These are phyloP conservation scores for Canavalia ensiformis DNA, from an alignment of 306 rosid species.

Conservation along the genomic window DNA sequence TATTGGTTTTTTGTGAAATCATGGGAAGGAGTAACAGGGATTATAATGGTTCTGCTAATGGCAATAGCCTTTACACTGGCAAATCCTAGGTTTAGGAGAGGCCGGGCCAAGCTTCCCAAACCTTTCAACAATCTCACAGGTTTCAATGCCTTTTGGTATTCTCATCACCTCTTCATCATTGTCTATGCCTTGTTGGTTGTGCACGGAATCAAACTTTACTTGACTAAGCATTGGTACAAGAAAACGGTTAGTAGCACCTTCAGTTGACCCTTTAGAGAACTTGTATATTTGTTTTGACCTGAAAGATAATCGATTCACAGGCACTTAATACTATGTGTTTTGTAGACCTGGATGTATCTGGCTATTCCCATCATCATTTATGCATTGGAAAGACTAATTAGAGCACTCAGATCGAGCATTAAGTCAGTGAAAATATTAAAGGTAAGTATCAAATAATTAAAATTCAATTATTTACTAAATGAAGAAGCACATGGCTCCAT, in stretches of 20 bases:
- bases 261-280: conserved; percentile 14
- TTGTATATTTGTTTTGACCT: conserved; percentile 1
- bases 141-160: conserved; percentile 81
- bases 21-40: conserved; percentile 74
- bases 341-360: conserved; percentile 68
- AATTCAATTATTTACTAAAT: conserved; percentile 11
- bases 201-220: conserved; percentile 68
- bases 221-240: conserved; percentile 66
- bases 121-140: conserved; percentile 65
- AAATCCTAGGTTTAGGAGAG: conserved; percentile 59
- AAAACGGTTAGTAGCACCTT: conserved; percentile 71
- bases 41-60: conserved; percentile 63
- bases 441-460: conserved; percentile 41
- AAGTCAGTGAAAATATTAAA: conserved; percentile 56
- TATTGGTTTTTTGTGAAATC: conserved; percentile 67
- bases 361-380: conserved; percentile 64
- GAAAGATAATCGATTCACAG: conserved; percentile 34
- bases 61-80: conserved; percentile 69
- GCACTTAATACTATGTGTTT: conserved; percentile 9
- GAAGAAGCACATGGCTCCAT: conserved; percentile 1
- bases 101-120: conserved; percentile 56
- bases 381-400: conserved; percentile 54
- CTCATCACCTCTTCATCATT: conserved; percentile 74
- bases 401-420: conserved; percentile 65
- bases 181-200: conserved; percentile 68